Evolutionary conservation across 495 filamentous ascomycete genomes (phyloP), one percentile per base, ranked within the genome.

Genomic region (Umbilicaria muhlenbergii): DNA sequence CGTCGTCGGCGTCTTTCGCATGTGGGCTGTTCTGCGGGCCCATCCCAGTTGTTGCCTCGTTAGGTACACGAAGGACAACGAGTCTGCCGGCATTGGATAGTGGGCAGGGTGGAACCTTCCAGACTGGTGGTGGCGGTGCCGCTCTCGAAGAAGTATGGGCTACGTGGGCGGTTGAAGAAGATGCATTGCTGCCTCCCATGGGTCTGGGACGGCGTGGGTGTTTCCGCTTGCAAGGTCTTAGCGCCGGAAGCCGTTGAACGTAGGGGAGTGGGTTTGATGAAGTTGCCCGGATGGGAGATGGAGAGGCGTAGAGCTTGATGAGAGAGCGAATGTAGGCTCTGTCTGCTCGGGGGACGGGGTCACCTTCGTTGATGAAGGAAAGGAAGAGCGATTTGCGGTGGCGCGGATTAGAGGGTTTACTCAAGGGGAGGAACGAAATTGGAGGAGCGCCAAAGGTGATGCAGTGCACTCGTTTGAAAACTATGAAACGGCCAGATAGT

Each of bases 371-470:
- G 48, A 87, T 62, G 53, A 92, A 85, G 14, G 73, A 74, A 28
- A 81, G 61, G 58, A 91, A 91, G 2, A 85, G 51, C 18, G 73
- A 83, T 46, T 80, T 83, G 16, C 65, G 61, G 28, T 73, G 58
- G 3, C 50, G 45, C 0, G 61, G 51, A n/a, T 58, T 58, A 2
- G 47, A 39, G 0, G 82, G 78, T 39, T 72, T 77, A 19, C 67
- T 60, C 0, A 91, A 58, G 0, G 84, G 83, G 0, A 78, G 66
- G 7, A 86, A 60, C 18, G 77, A 80, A 11, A 92, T 62, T 0
- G 85, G 85, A 3, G 85, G 85, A 2, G 81, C 72, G 16, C 85
- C 85, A 44, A 91, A 92, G 0, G 78, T 88, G 24, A 92, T 59
- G 56, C 85, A 92, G 53, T 91, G 83, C 6, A 89, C 63, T 19